These are phyloP conservation scores for Vickermania ingenoplastis DNA, from an alignment of 208 protist genomes.

Conservation along the genomic window DNA sequence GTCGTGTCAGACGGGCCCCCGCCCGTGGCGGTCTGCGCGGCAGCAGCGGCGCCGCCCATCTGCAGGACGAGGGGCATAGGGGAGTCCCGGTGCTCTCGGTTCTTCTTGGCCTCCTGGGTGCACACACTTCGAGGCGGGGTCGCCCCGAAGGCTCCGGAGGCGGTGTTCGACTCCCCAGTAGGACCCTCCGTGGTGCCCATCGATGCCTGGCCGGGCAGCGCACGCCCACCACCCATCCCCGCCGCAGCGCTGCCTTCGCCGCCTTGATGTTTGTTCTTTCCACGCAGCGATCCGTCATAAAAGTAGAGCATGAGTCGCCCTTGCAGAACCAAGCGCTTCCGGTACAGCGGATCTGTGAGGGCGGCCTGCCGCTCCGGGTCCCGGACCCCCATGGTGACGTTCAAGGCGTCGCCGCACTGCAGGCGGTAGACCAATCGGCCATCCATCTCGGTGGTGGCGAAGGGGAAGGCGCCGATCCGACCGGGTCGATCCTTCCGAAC, in stretches of 20 bases:
- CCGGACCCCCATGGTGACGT: slow-evolving; percentile 31
- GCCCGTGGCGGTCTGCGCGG: not conserved
- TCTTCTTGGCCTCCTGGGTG: not conserved
- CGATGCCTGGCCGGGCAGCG: too few relatives aligned
- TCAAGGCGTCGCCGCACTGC: slow-evolving; percentile 46
- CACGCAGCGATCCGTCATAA: not conserved
- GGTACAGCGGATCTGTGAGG: not conserved
- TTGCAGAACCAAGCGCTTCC: not conserved
- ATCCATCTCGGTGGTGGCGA: not conserved
- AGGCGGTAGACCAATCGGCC: slow-evolving; percentile 27
- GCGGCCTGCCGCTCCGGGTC: slow-evolving; percentile 7
- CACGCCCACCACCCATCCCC: not conserved
- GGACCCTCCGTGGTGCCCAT: too few relatives aligned
- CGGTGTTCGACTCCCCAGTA: too few relatives aligned
- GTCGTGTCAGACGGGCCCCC: too few relatives aligned
- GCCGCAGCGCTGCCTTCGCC: not conserved
- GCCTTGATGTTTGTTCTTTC: too few relatives aligned
- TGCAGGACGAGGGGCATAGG: not conserved
- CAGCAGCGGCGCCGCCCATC: not conserved
- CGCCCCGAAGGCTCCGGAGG: not conserved
- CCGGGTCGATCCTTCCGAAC: not conserved
- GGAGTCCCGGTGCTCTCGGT: not conserved
- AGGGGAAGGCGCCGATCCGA: not conserved
- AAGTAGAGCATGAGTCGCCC: not conserved
- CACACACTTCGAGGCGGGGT: not conserved